Evolutionary conservation across 768 basidiomycete genomes (phyloP), one percentile per base, ranked within the genome.

Genomic region (Terana coerulea): DNA sequence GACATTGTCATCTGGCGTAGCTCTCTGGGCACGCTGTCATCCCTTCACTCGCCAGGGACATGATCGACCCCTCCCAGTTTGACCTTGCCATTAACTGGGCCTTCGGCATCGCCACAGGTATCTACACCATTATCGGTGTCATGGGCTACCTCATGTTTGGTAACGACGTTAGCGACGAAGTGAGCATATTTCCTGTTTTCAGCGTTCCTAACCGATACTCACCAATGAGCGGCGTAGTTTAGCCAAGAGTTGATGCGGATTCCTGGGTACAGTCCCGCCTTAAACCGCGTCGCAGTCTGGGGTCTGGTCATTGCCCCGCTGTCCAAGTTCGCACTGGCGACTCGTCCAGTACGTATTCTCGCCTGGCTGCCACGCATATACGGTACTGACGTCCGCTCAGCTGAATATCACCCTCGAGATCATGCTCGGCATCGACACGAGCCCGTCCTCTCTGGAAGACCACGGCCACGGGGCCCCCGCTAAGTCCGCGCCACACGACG

Each of bases 141-240:
- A 83, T 82, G 17, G 95, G 95, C 0, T 98, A 97, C 60, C 67
- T 90, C 17, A 98, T 98, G 95, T 94, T 92, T 63, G 92, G 93
- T 9, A 73, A 78, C 43, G 60, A 65, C 28, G 91, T 95, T 43
- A 83, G 81, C 59, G 90, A 89, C 52, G 91, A 93, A 76, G 90
- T 91, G 52, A 60, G 74, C 59, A 10, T 15, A n/a, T 44, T 50
- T 1, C 56, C 22, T 6, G 1, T n/a, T 53, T 24, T 10, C 33
- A 56, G 15, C 49, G 40, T 47, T 24, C 39, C 54, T 34, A 17
- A 8, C 8, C 15, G 14, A 7, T 60, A 9, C 29, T 34, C 24
- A 37, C 22, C 29, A n/a, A 22, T 12, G 6, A 19, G 15, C 21
- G n/a, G 26, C 15, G 17, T 44, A 93, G 86, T 83, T 98, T 64